Base-by-base conservation (phyloP, 352 stramenopile species). In the Blastocystis sp. region DNA sequence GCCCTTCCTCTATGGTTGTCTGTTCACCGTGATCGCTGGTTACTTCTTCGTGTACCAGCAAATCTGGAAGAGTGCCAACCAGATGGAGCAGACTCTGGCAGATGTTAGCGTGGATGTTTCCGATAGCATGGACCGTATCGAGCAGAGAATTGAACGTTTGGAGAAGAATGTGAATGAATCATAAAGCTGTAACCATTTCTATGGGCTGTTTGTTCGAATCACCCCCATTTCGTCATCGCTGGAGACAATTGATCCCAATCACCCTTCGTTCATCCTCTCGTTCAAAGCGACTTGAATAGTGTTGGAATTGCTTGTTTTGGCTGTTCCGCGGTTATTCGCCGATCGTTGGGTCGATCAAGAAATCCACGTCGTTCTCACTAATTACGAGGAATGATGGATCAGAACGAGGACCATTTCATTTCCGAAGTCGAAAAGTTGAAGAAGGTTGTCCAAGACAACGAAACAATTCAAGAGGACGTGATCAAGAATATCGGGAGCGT, bases 21-120 rank as follows among this genome's bases (percentile, higher is more conserved):
- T 64, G 3, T 38, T 81, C 16, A 42, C 44, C n/a, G 18, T 81
- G 21, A 44, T 81, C 27, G 46, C 49, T 63, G 69, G 49, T n/a
- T 81, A 81, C 21, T 81, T 81, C 69, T 59, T 81, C 44, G 69
- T 81, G 34, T 61, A 81, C 53, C 46, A 42, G 29, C 44, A 81
- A 14, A 64, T 81, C n/a, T 81, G 69, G 69, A 29, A 81, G 44
- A 81, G 69, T 61, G 69, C 44, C 29, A 40, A 81, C 40, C 69
- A 81, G 38, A 81, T 81, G 27, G 69, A 81, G 40, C 69, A 81
- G 53, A n/a, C 69, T 48, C 14, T 81, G 36, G 69, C 69, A 1
- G 69, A 81, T 64, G 56, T 81, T 18, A 63, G 49, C 40, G 69
- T 81, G 11, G 69, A 81, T 64, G 40, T 64, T 24, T 81, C 42